Evolutionary conservation across 805 yeast genomes (phyloP), one percentile per base, ranked within the genome.

Genomic region (Wickerhamomyces canadensis): DNA sequence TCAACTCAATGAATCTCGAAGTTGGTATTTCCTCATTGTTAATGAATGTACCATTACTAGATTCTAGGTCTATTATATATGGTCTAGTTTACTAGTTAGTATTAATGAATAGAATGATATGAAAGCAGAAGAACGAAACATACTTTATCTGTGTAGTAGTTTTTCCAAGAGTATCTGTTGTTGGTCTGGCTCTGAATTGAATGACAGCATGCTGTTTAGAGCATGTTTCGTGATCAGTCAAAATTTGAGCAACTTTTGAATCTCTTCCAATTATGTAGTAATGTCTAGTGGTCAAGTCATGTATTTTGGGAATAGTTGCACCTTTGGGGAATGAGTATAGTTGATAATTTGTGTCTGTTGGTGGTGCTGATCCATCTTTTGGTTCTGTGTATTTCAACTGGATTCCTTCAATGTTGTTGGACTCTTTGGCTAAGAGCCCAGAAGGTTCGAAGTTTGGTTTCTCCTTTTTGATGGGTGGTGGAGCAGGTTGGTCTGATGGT

Each of bases 151-250:
- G 26, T 13, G 21, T 23, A 14, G 30, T 25, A 15, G 13, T 18
- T 4, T 17, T 29, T 4, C 41, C 45, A 15, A 19, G 17, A 6
- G 27, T 12, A 19, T 35, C 29, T 3, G 26, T 23, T 6, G 6
- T n/a, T 6, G 42, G 36, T 13, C 42, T 43, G n/a, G 47, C 33
- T 22, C 72, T 51, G 43, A 66, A 71, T 42, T 72, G 77, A 7
- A 72, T 55, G 0, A 60, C 76, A 16, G 76, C 74, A 45, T 72
- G 78, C 45, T 72, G 74, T 33, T 64, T 64, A 0, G 73, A 67
- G 35, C 69, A 63, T 1, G 62, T 51, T 19, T 55, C 59, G 33
- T 62, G 60, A 6, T 58, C 58, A 1, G 67, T 54, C 19, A 47
- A 44, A 3, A 68, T 55, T 43, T 69, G 69, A 13, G 62, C 67